A percentile compares a stretch with the other conserved stretches of the same genome.
phyloP scores from a whole-genome alignment of 2,329 filamentous ascomycete genomes.

The Diaporthe caulivora region DNA sequence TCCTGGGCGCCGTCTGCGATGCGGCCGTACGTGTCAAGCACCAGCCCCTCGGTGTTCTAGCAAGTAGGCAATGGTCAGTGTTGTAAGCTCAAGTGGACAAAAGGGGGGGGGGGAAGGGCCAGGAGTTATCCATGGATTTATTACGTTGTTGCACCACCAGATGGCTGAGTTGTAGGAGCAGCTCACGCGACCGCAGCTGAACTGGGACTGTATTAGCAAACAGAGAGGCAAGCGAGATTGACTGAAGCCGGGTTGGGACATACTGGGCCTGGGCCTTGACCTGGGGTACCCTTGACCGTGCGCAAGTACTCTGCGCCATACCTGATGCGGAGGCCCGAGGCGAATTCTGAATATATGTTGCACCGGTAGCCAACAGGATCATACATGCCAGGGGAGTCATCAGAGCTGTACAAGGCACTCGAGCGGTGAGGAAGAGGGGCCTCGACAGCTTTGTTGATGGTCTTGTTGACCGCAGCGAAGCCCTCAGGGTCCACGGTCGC shows the following conservation, averaged over 20 bases:
- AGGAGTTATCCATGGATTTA: neutral
- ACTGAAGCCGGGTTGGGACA: neutral
- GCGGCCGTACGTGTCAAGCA: conserved; percentile 1
- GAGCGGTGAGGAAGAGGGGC: neutral
- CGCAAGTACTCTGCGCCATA: neutral
- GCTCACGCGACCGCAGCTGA: neutral
- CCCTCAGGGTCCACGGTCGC: neutral
- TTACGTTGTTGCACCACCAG: conserved; percentile 24
- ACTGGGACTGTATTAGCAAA: neutral
- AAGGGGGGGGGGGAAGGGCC: too few species aligned
- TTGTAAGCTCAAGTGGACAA: neutral
- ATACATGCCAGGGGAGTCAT: neutral
- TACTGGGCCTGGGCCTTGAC: neutral
- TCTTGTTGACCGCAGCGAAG: neutral
- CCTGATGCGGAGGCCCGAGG: neutral
- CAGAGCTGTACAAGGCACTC: neutral
- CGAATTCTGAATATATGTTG: neutral
- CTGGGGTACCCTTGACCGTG: neutral
- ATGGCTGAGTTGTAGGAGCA: conserved; percentile 24
- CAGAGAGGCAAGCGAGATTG: neutral
- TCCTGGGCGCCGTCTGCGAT: conserved; percentile 27
- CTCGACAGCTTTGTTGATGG: neutral
- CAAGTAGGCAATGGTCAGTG: neutral
- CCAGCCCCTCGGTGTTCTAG: neutral
- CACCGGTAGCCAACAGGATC: neutral